Conservation (phyloP, 2,329 filamentous ascomycete genomes). For the Mycogone perniciosa region DNA sequence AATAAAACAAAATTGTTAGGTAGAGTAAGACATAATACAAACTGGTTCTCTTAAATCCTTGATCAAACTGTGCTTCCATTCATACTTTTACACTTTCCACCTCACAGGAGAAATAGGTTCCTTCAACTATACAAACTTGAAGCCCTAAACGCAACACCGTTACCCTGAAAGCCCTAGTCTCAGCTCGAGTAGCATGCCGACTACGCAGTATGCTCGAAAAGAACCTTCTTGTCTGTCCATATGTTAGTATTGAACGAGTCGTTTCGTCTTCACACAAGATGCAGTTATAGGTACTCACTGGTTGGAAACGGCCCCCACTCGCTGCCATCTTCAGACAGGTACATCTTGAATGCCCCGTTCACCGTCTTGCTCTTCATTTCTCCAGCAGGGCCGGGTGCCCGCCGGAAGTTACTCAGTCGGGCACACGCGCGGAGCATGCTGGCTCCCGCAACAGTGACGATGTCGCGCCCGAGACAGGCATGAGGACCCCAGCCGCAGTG, state of each 20-base stretch:
- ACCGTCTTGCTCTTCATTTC: constrained; percentile 12
- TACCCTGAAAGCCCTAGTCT: too few species aligned
- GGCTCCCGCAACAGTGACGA: constrained; percentile 11
- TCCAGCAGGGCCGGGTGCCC: constrained; percentile 10
- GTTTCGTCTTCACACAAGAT: background rate
- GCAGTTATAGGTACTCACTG: background rate
- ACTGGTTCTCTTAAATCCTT: background rate
- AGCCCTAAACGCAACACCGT: too few species aligned
- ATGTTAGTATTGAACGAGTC: background rate
- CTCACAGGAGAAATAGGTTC: background rate
- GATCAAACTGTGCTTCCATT: background rate
- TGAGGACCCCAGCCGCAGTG: constrained; percentile 47
- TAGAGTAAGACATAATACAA: background rate
- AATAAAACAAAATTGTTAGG: background rate
- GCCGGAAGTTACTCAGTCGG: constrained; percentile 7
- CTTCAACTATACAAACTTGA: too few species aligned
- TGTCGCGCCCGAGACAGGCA: constrained; percentile 22
- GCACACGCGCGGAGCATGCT: constrained; percentile 10
- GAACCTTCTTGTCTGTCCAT: background rate
- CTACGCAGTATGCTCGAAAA: background rate
- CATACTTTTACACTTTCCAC: background rate
- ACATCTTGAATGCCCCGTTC: constrained; percentile 9
- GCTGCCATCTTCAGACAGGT: constrained; percentile 9
- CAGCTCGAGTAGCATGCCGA: background rate
- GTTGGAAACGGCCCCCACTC: constrained; percentile 11